Conservation (phyloP, 331 rosid species). For the Prunus yedoensis region DNA sequence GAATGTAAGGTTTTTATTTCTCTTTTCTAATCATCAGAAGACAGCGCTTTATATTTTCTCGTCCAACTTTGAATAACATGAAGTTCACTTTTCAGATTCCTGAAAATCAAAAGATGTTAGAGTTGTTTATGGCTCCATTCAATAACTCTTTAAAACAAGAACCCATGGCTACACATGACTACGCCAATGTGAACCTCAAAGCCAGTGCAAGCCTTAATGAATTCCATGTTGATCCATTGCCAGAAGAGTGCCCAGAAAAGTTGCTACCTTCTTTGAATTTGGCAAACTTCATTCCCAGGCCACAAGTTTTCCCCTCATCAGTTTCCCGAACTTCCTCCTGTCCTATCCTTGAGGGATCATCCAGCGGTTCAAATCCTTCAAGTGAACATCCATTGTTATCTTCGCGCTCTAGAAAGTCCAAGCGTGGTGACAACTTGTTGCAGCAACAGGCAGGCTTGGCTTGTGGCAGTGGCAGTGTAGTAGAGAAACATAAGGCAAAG, state of each 20-base stretch:
- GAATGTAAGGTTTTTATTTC: slow-evolving; percentile 37
- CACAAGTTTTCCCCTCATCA: slow-evolving; percentile 28
- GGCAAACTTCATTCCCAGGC: slow-evolving; percentile 28
- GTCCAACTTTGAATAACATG: not conserved
- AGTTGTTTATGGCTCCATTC: slow-evolving; percentile 45
- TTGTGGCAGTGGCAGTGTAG: slow-evolving; percentile 27
- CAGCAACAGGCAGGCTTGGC: slow-evolving; percentile 28
- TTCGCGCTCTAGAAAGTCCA: slow-evolving; percentile 20
- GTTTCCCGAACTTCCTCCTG: slow-evolving; percentile 37
- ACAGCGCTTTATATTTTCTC: slow-evolving; percentile 8
- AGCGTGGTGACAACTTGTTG: slow-evolving; percentile 24
- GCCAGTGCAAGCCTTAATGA: slow-evolving; percentile 31
- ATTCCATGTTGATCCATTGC: slow-evolving; percentile 18
- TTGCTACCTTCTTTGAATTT: slow-evolving; percentile 20
- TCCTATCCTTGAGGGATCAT: slow-evolving; percentile 56
- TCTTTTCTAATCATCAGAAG: not conserved
- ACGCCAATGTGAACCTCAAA: slow-evolving; percentile 21
- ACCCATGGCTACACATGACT: slow-evolving; percentile 26
- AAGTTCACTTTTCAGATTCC: slow-evolving; percentile 52
- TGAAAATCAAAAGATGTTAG: slow-evolving; percentile 45
- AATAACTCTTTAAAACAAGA: slow-evolving; percentile 47
- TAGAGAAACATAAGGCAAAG: slow-evolving; percentile 32
- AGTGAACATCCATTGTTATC: slow-evolving; percentile 35
- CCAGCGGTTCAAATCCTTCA: slow-evolving; percentile 56
- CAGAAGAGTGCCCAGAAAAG: slow-evolving; percentile 22